A percentile compares a stretch with the other conserved stretches of the same genome.
These are phyloP conservation scores for Aspergillus pseudoviridinutans DNA, from an alignment of 2,329 filamentous ascomycete genomes.

Conservation along the genomic window DNA sequence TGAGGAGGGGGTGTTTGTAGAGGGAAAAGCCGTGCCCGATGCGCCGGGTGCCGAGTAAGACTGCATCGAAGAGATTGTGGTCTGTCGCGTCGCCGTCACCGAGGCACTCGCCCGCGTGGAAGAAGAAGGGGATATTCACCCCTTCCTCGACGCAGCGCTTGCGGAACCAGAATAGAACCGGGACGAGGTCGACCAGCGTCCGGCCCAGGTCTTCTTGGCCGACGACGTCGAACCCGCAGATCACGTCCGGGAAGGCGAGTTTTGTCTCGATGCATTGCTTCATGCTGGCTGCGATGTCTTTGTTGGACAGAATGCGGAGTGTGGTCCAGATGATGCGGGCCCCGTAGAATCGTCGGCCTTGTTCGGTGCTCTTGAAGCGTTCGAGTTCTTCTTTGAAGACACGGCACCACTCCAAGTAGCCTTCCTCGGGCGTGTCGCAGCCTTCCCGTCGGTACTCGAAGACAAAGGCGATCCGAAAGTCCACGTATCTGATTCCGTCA, in stretches of 20 bases:
- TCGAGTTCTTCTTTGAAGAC: conserved; percentile 74
- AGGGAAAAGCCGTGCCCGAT: conserved; percentile 88
- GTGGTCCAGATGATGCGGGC: conserved; percentile 80
- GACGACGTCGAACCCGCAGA: conserved; percentile 86
- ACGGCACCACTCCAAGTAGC: conserved; percentile 66
- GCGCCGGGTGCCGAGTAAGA: conserved; percentile 78
- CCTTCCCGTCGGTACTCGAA: conserved; percentile 65
- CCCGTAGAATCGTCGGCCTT: conserved; percentile 78
- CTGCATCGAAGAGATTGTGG: conserved; percentile 81
- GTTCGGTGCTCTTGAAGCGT: conserved; percentile 66
- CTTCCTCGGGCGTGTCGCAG: conserved; percentile 61
- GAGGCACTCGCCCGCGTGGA: conserved; percentile 87
- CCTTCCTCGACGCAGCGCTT: conserved; percentile 74
- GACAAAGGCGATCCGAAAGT: conserved; percentile 72
- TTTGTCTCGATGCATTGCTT: conserved; percentile 82
- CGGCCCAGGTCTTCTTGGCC: conserved; percentile 80
- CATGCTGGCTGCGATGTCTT: conserved; percentile 73
- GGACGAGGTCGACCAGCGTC: conserved; percentile 70
- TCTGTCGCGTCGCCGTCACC: conserved; percentile 74
- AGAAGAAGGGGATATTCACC: conserved; percentile 87
- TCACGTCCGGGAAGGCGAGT: conserved; percentile 69
- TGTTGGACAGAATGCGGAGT: conserved; percentile 61
- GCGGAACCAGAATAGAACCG: conserved; percentile 89
- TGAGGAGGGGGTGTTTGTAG: conserved; percentile 84
- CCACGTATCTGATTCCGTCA: conserved; percentile 82